A percentile compares a stretch with the other conserved stretches of the same genome.
Evolutionary conservation across 176 grass and related monocot genomes (phyloP).

Genomic region (Oryza officinalis): DNA sequence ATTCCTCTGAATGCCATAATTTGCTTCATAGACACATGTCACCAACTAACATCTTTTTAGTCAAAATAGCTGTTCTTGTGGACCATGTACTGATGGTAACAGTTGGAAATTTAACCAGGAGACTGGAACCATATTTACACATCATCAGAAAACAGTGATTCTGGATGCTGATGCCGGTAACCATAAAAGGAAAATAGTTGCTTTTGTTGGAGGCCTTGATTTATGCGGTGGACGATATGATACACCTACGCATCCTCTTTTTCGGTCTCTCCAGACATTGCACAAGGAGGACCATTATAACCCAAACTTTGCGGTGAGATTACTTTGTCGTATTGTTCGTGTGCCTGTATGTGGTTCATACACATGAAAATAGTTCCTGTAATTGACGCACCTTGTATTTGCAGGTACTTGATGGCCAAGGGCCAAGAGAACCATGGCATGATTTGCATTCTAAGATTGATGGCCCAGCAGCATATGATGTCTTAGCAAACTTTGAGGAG

Average conservation of each 20-base stretch:
- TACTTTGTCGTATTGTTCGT: background rate
- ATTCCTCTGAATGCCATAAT: background rate
- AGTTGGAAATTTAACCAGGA: conserved; percentile 50
- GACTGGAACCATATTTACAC: conserved; percentile 89
- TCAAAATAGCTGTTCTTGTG: background rate
- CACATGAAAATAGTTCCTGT: background rate
- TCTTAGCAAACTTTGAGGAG: conserved; percentile 74
- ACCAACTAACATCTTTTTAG: background rate
- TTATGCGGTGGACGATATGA: conserved; percentile 89
- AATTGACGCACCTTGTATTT: background rate
- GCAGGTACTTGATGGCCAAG: conserved; percentile 51
- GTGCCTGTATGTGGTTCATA: background rate
- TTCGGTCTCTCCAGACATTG: conserved; percentile 69
- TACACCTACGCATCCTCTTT: conserved; percentile 68
- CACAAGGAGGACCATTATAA: conserved; percentile 94
- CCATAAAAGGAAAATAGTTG: conserved; percentile 72
- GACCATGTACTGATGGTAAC: conserved; percentile 8
- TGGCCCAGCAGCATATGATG: conserved; percentile 71
- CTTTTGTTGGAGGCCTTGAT: conserved; percentile 96
- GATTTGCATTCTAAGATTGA: conserved; percentile 85
- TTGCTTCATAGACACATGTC: background rate
- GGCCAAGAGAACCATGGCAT: conserved; percentile 88
- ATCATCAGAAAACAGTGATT: conserved; percentile 96
- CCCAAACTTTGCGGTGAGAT: conserved; percentile 76
- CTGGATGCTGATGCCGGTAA: conserved; percentile 72